phyloP scores from a whole-genome alignment of 1,139 yeast species.

The Scheffersomyces cryptocercus region DNA sequence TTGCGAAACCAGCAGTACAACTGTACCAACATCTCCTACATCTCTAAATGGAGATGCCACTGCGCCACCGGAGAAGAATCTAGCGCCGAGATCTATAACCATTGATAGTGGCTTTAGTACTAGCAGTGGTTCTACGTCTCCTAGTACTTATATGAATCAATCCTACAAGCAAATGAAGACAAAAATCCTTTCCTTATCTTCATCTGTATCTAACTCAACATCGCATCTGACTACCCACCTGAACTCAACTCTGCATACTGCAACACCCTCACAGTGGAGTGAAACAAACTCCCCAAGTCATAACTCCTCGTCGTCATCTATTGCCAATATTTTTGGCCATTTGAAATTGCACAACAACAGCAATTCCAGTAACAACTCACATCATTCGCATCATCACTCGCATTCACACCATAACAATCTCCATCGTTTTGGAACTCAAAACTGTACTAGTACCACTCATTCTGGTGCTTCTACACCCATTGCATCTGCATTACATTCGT shows the following conservation, averaged over 20 bases:
- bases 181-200: constrained; percentile 3
- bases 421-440: neutral
- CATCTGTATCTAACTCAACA: constrained; percentile 1
- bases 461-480: neutral
- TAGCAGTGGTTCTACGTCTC: neutral
- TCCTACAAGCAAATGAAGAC: neutral
- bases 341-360: constrained; percentile 17
- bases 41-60: no score
- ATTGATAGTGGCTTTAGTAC: no score
- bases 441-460: neutral
- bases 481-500: constrained; percentile 3
- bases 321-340: constrained; percentile 31
- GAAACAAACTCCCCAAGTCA: neutral
- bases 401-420: neutral
- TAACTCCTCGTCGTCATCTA: constrained; percentile 21
- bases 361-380: neutral
- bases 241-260: neutral
- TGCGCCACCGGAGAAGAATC: no score
- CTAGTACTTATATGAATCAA: neutral
- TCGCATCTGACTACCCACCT: neutral
- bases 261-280: no score
- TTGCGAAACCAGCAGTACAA: no score
- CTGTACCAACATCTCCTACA: no score
- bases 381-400: neutral
- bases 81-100: no score